A percentile compares a stretch with the other conserved stretches of the same genome.
These are phyloP conservation scores for Rhipidocladum racemiflorum DNA, from an alignment of 176 grass and related monocot genomes.

Conservation along the genomic window DNA sequence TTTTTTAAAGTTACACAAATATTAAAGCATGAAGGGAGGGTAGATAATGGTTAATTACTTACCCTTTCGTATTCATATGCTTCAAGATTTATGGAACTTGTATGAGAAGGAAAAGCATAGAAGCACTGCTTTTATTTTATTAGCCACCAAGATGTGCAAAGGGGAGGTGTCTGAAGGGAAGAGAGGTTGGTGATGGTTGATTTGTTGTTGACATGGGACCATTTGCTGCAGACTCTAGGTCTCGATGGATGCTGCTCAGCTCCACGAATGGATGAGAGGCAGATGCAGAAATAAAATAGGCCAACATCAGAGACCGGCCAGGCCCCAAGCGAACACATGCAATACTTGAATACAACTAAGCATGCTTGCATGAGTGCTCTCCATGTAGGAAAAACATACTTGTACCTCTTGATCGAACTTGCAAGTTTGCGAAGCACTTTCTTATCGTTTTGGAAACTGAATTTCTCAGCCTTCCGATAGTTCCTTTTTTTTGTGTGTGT, in stretches of 20 bases:
- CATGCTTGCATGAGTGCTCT: constrained; percentile 6
- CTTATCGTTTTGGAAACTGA: background rate
- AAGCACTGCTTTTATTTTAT: too few relatives aligned
- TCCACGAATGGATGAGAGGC: background rate
- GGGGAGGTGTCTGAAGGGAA: background rate
- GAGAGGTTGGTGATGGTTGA: constrained; percentile 16
- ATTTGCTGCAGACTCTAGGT: constrained; percentile 13
- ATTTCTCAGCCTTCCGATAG: background rate
- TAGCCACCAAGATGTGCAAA: constrained; percentile 4
- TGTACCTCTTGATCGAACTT: background rate
- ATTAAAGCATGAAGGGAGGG: too few relatives aligned
- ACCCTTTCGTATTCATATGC: too few relatives aligned
- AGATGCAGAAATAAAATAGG: constrained; percentile 25
- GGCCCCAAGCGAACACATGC: constrained; percentile 1
- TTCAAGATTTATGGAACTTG: too few relatives aligned
- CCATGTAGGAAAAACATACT: background rate
- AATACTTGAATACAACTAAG: background rate
- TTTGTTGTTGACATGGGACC: constrained; percentile 34
- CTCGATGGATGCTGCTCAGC: background rate
- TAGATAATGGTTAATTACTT: too few relatives aligned
- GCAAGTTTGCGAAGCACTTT: background rate
- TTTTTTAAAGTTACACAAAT: too few relatives aligned
- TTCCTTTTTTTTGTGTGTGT: background rate
- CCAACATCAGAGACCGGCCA: constrained; percentile 21
- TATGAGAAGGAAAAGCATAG: too few relatives aligned